phyloP scores from a whole-genome alignment of 192 early-diverging fungal species.

The Coemansia umbellata region DNA sequence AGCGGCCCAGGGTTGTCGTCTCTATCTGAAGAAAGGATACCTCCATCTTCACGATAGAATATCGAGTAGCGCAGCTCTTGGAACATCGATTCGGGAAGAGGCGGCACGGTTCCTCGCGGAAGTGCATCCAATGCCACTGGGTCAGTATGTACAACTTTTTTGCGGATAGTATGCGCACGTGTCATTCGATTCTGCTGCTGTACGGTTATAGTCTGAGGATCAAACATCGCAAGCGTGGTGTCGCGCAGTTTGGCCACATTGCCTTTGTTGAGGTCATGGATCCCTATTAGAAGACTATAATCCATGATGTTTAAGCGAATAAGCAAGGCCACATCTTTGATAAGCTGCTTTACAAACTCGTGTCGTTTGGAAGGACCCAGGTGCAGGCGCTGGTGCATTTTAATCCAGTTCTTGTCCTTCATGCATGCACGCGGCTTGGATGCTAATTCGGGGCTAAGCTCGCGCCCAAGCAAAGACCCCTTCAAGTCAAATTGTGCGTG shows the following conservation, averaged over 20 bases:
- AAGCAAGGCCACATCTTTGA: conserved; percentile 78
- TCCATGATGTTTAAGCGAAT: conserved; percentile 92
- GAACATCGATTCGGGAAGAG: conserved; percentile 53
- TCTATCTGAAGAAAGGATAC: conserved; percentile 74
- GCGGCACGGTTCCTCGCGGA: conserved; percentile 31
- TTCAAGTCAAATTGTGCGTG: conserved; percentile 96
- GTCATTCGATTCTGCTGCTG: conserved; percentile 45
- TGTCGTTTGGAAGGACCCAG: conserved; percentile 78
- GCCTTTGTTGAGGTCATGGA: conserved; percentile 81
- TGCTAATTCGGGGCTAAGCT: conserved; percentile 67
- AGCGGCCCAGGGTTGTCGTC: conserved; percentile 62
- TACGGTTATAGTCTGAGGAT: conserved; percentile 54
- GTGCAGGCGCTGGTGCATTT: conserved; percentile 66
- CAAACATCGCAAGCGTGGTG: conserved; percentile 82
- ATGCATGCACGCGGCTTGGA: conserved; percentile 85
- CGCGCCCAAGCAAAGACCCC: conserved; percentile 85
- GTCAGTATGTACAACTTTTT: conserved; percentile 49
- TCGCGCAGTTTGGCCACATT: conserved; percentile 90
- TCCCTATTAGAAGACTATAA: conserved; percentile 92
- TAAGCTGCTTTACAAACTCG: conserved; percentile 81
- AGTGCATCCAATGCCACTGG: conserved; percentile 48
- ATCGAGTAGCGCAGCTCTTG: conserved; percentile 61
- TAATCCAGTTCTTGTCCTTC: conserved; percentile 97
- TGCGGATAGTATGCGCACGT: conserved; percentile 51
- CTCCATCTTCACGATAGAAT: conserved; percentile 91